Percentiles rank a stretch among this genome's conserved stretches.
phyloP scores from a whole-genome alignment of 768 basidiomycete genomes.

The Pholiota molesta region DNA sequence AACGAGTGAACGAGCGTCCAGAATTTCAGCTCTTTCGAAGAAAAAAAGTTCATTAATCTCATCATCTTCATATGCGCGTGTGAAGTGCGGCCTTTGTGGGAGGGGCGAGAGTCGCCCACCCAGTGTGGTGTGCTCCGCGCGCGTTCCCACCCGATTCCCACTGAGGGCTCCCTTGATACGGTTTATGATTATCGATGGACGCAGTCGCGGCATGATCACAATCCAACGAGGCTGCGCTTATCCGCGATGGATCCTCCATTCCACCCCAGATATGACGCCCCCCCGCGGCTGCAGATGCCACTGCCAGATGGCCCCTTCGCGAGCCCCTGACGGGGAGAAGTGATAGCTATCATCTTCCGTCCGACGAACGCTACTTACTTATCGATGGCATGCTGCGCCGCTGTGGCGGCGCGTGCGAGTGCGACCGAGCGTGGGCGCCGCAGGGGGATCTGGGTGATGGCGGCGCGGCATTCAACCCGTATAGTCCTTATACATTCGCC shows the following conservation, averaged over 20 bases:
- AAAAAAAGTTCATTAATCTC: background rate
- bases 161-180: background rate
- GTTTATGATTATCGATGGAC: background rate
- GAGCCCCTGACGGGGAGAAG: background rate
- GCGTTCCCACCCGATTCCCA: background rate
- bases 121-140: background rate
- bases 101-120: background rate
- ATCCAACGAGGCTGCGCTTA: background rate
- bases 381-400: conserved; percentile 4
- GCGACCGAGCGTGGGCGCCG: background rate
- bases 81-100: conserved; percentile 1
- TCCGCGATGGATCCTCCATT: background rate
- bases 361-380: background rate
- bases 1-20: background rate
- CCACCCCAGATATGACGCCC: background rate
- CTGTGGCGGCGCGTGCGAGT: conserved; percentile 2
- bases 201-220: too few relatives aligned
- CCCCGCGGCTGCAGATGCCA: background rate
- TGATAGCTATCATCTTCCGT: background rate
- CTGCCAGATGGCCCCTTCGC: too few relatives aligned
- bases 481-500: background rate
- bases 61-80: background rate
- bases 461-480: background rate
- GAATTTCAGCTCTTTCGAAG: background rate
- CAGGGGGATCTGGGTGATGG: background rate